These are phyloP conservation scores for Wolfiporia cocos DNA, from an alignment of 1,284 basidiomycete species.

Conservation along the genomic window DNA sequence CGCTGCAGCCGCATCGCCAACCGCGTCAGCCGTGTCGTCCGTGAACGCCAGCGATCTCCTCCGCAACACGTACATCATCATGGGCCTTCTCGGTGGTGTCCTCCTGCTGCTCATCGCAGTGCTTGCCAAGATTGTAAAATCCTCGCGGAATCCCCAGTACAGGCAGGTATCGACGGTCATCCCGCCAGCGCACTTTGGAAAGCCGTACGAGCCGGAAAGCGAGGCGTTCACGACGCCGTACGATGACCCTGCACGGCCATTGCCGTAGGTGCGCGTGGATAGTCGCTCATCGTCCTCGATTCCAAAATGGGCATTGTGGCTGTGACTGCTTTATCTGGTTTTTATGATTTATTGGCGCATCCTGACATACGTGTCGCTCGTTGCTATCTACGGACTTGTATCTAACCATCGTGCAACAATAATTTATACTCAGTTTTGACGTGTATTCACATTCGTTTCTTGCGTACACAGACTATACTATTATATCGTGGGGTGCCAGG, in stretches of 20 bases:
- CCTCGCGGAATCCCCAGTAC: slow-evolving; percentile 4
- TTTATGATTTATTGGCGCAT: no score
- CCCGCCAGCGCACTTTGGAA: slow-evolving; percentile 2
- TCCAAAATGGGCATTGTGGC: no score
- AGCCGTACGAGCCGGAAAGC: slow-evolving; percentile 4
- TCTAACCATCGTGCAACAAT: no score
- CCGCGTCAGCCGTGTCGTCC: background rate
- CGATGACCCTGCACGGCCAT: slow-evolving; percentile 6
- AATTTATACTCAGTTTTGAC: no score
- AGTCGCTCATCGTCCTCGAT: no score
- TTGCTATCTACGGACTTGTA: no score
- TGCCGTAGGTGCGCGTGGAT: background rate
- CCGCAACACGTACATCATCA: slow-evolving; percentile 15
- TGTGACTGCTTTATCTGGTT: no score
- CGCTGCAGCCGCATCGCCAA: background rate
- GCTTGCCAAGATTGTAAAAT: slow-evolving; percentile 1
- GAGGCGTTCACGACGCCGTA: slow-evolving; percentile 8
- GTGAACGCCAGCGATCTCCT: slow-evolving; percentile 9
- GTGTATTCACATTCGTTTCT: no score
- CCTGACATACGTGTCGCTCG: no score
- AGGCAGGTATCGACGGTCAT: slow-evolving; percentile 1
- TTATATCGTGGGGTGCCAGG: no score
- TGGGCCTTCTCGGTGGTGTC: slow-evolving; percentile 10
- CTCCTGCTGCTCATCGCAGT: slow-evolving; percentile 12
- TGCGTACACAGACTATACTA: no score